Base-by-base conservation (phyloP, 192 early-diverging fungal genomes). In the Backusella psychrophila region DNA sequence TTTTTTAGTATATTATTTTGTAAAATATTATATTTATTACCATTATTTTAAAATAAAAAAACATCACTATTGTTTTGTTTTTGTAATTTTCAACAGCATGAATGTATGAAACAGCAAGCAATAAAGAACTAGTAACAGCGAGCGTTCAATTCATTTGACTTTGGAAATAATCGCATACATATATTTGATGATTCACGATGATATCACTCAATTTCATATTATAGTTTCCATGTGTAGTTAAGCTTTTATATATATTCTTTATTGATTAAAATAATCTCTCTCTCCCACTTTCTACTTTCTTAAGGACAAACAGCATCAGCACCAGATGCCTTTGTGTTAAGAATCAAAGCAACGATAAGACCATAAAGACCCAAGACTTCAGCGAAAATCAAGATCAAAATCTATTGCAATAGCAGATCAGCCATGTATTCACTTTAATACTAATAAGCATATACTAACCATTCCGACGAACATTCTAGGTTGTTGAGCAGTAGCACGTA, bases 311-410 rank as follows among this genome's bases (percentile, higher is more conserved):
- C 72, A 21, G 21, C 59, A 19, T 74, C 72, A 39, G 34, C 21
- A 23, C 74, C 74, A 66, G 74, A 63, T 44, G 94, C 88, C 86
- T 94, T 96, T 70, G 98, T 98, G 88, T 99, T 99, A 72, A 99
- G 85, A 78, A 99, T 99, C 72, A 99, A 90, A 34, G 94, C 95
- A 35, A 99, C 97, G 81, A 98, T 98, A 46, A 99, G 88, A 34
- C 97, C 97, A 84, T 98, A 98, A 67, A 98, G 90, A 81, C 95
- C 96, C 81, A 99, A 87, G 17, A 99, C 98, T 90, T 99, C 98
- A 72, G 97, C 96, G 85, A 99, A 99, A 92, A 99, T 99, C 67
- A 99, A 92, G 76, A 99, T 97, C 81, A 99, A 87, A 75, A 83
- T 76, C 82, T 77, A 74, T 26, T 35, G 21, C 11, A 91, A 87